Base-by-base conservation (phyloP, 257 asterid species). In the Schizonepeta tenuifolia region DNA sequence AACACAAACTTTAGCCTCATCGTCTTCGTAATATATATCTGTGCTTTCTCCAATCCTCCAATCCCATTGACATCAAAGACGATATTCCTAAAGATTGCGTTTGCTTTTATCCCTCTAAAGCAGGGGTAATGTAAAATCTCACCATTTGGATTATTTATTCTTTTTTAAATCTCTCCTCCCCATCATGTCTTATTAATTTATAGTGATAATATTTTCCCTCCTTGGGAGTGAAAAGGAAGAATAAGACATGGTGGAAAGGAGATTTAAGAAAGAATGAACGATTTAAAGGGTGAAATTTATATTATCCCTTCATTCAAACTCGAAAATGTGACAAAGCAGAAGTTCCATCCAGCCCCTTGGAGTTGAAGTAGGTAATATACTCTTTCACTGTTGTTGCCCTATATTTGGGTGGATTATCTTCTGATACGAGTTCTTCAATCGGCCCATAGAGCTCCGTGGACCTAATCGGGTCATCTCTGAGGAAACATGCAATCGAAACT, bases 401-500 rank as follows among this genome's bases (percentile, higher is more conserved):
- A 46, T 81, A 87, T 28, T 74, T 76, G 2, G 80, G 83, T 22
- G 88, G 91, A 75, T 80, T 76, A 14, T 86, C 86, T 17, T 80
- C 83, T 1, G 91, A 82, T n/a, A 86, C 6, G 21, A 88, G 72
- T 68, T 86, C 86, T 43, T 81, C 72, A 14, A 88, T 78, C 9
- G 95, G 95, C 4, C 87, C 88, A 56, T 77, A 86, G 0, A 78
- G 44, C 72, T 59, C 41, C 28, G 73, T n/a, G 8, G 84, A 61
- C 47, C 57, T 43, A 7, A 0, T 10, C 7, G 9, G 2, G 18
- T 73, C 85, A 4, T 63, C 67, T 61, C 83, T 78, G 65, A 87
- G 81, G 79, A 88, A 86, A 65, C 83, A 56, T 7, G 92, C 95
- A 11, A 88, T 81, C 5, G 95, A 88, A 53, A 84, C 78, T 72